These are phyloP conservation scores for Yarrowia sp. DNA, from an alignment of 805 yeast species.

Conservation along the genomic window DNA sequence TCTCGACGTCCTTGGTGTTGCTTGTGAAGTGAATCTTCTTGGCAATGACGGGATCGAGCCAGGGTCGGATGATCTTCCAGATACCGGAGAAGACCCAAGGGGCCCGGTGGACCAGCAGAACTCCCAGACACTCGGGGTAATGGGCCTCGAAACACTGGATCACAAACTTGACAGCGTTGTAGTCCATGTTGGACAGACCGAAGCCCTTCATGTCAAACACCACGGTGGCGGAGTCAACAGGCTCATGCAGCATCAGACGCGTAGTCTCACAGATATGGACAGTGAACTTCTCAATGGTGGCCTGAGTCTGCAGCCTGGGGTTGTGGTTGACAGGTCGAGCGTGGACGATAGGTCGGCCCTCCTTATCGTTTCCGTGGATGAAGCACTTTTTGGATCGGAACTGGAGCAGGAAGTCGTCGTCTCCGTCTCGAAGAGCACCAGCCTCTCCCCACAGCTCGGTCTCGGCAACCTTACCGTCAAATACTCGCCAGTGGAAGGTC, in stretches of 20 bases:
- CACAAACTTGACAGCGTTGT: conserved; percentile 87
- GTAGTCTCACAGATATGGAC: conserved; percentile 74
- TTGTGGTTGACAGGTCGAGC: conserved; percentile 77
- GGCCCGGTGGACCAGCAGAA: conserved; percentile 69
- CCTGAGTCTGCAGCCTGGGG: conserved; percentile 61
- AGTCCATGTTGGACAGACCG: conserved; percentile 89
- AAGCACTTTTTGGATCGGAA: conserved; percentile 70
- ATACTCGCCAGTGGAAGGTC: conserved; percentile 71
- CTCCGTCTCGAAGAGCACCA: conserved; percentile 47
- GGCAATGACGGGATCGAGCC: conserved; percentile 87
- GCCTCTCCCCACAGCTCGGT: conserved; percentile 71
- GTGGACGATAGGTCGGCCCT: conserved; percentile 73
- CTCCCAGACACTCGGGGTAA: conserved; percentile 77
- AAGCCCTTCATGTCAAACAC: conserved; percentile 88
- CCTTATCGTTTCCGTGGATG: conserved; percentile 68
- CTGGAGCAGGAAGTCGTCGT: conserved; percentile 48
- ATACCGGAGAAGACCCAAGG: conserved; percentile 88
- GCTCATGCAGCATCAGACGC: conserved; percentile 69
- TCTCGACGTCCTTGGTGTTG: conserved; percentile 52
- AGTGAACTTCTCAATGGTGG: conserved; percentile 73
- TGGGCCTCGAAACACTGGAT: conserved; percentile 78
- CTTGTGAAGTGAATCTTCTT: conserved; percentile 73
- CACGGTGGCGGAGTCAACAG: conserved; percentile 75
- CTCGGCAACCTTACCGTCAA: conserved; percentile 57
- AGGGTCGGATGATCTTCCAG: conserved; percentile 74